Base-by-base conservation (phyloP, 257 asterid genomes). In the Coffea eugenioides region DNA sequence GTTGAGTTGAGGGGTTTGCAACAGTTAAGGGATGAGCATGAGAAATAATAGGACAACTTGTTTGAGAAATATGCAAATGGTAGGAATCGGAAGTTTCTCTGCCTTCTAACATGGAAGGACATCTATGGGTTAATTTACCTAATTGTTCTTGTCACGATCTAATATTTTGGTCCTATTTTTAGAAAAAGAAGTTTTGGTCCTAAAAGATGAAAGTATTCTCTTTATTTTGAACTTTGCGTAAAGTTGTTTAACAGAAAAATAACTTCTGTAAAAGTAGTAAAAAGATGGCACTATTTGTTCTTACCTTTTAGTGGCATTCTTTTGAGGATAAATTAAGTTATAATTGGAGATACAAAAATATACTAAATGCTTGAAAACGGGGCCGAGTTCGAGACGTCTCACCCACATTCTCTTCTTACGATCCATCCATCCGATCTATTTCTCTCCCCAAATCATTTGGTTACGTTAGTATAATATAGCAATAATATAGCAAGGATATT, bases 51-150 rank as follows among this genome's bases (percentile, higher is more conserved):
- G 51, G 79, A 61, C 71, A 75, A 66, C 57, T 75, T 57, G 49
- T 75, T 65, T 75, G 79, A 59, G 49, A 75, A 56, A 75, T 45
- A 39, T 57, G 41, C 78, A 57, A 41, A 23, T 68, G 67, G 43
- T 0, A 48, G 57, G 69, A 52, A 45, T 64, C 46, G 79, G 68
- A 80, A 75, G 70, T 56, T 14, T 80, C 69, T 73, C 59, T 25
- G 45, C 64, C 75, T 56, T 41, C 41, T 52, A 74, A 66, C 67
- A 79, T 51, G 2, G 77, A 54, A 65, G 21, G 8, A 39, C 41
- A 13, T 4, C 2, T 0, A 2, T 36, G n/a, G 23, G 43, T 3
- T 16, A 74, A 23, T 10, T 70, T 70, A 70, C 1, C 20, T n/a
- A 23, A n/a, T n/a, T 16, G 3, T 1, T 10, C 8, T 13, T 25